Percentiles rank a stretch among this genome's conserved stretches.
These are phyloP conservation scores for Pyrenula massariospora DNA, from an alignment of 495 filamentous ascomycete species.

Conservation along the genomic window DNA sequence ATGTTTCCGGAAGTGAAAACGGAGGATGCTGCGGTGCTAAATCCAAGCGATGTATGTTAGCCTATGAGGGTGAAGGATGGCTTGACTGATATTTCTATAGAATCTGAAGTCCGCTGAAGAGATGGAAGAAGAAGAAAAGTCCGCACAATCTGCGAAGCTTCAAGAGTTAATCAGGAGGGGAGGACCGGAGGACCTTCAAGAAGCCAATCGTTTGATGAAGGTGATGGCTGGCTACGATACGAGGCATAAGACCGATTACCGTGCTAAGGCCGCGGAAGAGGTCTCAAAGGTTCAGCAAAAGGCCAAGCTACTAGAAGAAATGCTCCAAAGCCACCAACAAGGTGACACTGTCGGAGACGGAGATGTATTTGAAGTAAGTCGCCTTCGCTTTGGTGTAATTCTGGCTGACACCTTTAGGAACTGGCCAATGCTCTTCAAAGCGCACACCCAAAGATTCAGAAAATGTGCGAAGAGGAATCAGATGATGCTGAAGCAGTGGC, in stretches of 20 bases:
- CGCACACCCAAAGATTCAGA: conserved; percentile 96
- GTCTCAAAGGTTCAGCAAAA: conserved; percentile 88
- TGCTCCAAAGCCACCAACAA: conserved; percentile 70
- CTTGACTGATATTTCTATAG: conserved; percentile 35
- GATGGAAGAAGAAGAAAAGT: conserved; percentile 94
- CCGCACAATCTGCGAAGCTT: conserved; percentile 91
- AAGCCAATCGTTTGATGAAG: conserved; percentile 96
- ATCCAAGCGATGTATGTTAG: conserved; percentile 81
- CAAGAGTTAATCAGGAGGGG: conserved; percentile 93
- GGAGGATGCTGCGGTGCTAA: conserved; percentile 94
- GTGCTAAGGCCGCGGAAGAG: conserved; percentile 93
- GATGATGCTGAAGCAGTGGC: conserved; percentile 93
- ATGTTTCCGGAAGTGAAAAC: conserved; percentile 80
- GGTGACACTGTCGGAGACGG: conserved; percentile 79
- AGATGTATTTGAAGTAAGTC: conserved; percentile 72
- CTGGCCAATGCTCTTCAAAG: conserved; percentile 83
- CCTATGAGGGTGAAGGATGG: background rate
- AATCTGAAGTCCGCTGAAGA: conserved; percentile 93
- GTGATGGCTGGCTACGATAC: conserved; percentile 97
- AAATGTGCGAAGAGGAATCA: conserved; percentile 98
- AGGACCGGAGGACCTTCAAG: conserved; percentile 82
- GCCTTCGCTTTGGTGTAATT: background rate
- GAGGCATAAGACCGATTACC: conserved; percentile 88
- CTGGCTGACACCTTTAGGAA: conserved; percentile 38
- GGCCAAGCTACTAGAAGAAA: conserved; percentile 81